Base-by-base conservation (phyloP, 2,329 filamentous ascomycete genomes). In the Rutstroemia sp. region DNA sequence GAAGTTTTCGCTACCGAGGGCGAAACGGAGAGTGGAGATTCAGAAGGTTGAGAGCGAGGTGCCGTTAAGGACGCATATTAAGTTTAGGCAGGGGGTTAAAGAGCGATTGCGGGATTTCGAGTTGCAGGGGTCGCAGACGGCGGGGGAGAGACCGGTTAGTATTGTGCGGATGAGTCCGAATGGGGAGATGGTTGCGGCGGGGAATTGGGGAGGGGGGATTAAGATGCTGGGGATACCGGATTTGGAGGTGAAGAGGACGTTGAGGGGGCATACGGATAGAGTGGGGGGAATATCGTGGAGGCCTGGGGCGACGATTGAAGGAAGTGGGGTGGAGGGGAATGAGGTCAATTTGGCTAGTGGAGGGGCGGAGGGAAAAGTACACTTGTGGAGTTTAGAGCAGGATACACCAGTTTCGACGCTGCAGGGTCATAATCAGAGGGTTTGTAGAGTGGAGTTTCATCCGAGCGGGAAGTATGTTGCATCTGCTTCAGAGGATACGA, bases 401-500 rank as follows among this genome's bases (percentile, higher is more conserved):
- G 90, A 96, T 60, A 94, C 89, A 1, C 94, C 94, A 0, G 70
- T 96, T 4, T 81, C 88, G 0, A 95, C 88, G 0, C 77, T 97
- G 0, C 80, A 85, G 23, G 94, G 92, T 0, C 94, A 99, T 68
- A 85, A 82, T 4, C 88, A 88, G 54, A 86, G 94, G 59, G 91
- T 99, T 8, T 96, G 91, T 66, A 84, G 92, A 56, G 87, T 95
- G 12, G 94, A 96, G 58, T 96, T 97, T 67, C 94, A 99, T 64
- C 94, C 94, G 0, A 95, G 90, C 0, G 92, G 92, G 3, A 81
- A 81, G 60, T 97, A 92, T 67, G 77, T 97, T 5, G 94, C 92
- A 5, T 96, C 92, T 1, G 94, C 94, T 6, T 96, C 91, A 0
- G 94, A 94, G 66, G 94, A 99, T 69, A 96, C 91, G 2, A 96